Conservation (phyloP, 75 land plant species). For the Picea glauca region DNA sequence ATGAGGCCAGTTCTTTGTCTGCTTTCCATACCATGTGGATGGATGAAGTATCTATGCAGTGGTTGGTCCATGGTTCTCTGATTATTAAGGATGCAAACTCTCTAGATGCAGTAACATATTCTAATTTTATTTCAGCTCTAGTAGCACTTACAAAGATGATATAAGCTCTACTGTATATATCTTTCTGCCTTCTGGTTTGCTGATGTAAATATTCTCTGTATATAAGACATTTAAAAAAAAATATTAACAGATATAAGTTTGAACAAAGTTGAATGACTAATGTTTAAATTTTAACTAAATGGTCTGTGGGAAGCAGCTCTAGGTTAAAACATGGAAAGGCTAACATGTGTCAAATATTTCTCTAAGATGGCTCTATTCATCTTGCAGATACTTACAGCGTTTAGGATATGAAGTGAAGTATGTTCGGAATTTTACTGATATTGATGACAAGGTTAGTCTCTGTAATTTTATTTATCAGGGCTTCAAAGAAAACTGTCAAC, state of each 20-base stretch:
- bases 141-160: too few species aligned
- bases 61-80: too few species aligned
- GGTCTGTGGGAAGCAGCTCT: slow-evolving; percentile 3
- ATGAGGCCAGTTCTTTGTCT: too few species aligned
- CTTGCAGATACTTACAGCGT: slow-evolving; percentile 61
- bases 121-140: too few species aligned
- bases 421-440: slow-evolving; percentile 85
- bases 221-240: not conserved
- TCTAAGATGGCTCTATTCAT: slow-evolving; percentile 7
- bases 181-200: too few species aligned
- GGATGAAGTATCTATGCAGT: too few species aligned
- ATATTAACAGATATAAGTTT: not conserved
- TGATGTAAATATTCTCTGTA: too few species aligned
- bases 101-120: too few species aligned
- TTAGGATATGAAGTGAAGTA: slow-evolving; percentile 74
- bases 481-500: not conserved
- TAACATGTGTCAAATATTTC: not conserved
- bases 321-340: not conserved
- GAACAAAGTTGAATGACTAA: not conserved
- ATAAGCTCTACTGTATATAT: too few species aligned
- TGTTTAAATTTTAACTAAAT: not conserved
- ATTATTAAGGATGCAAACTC: too few species aligned
- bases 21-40: too few species aligned
- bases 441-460: slow-evolving; percentile 75
- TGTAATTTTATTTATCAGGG: not conserved